Evolutionary conservation across 2,329 filamentous ascomycete genomes (phyloP).

Genomic region (Colletotrichum zoysiae): DNA sequence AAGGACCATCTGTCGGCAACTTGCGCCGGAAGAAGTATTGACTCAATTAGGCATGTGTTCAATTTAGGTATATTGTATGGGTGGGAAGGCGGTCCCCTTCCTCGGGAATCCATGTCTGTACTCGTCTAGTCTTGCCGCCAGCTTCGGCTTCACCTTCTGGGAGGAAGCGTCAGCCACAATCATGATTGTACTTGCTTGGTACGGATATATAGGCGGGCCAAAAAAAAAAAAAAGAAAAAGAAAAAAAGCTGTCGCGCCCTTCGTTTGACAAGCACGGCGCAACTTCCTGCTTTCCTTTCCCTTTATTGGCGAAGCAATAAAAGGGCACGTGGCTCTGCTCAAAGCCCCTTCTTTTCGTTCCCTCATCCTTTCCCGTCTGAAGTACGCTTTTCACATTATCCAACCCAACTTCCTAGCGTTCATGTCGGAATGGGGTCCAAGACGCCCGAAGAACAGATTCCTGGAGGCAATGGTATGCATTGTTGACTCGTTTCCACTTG

Average conservation of each 20-base stretch:
- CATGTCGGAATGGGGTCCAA: slow-evolving; percentile 54
- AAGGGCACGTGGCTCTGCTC: not conserved
- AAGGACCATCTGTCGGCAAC: not conserved
- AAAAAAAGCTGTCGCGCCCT: not conserved
- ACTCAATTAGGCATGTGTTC: not conserved
- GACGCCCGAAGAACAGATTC: slow-evolving; percentile 53
- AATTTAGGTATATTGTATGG: too few relatives aligned
- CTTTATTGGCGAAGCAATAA: not conserved
- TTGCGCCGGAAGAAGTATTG: not conserved
- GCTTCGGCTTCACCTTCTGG: slow-evolving; percentile 19
- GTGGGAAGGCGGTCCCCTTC: not conserved
- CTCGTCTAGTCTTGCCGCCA: slow-evolving; percentile 18
- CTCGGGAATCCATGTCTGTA: slow-evolving; percentile 7
- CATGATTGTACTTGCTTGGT: not conserved
- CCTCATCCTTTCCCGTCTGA: not conserved
- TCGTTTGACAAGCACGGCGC: not conserved
- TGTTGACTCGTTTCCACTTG: not conserved
- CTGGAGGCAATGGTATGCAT: slow-evolving; percentile 49
- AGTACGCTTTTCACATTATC: not conserved
- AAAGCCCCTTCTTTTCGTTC: not conserved
- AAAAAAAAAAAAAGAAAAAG: too few relatives aligned
- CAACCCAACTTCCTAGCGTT: not conserved
- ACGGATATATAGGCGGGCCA: not conserved
- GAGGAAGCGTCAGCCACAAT: not conserved
- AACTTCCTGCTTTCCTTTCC: not conserved